Evolutionary conservation across 345 rosid genomes (phyloP), one percentile per base, ranked within the genome.

Genomic region (Melaleuca quinquenervia): DNA sequence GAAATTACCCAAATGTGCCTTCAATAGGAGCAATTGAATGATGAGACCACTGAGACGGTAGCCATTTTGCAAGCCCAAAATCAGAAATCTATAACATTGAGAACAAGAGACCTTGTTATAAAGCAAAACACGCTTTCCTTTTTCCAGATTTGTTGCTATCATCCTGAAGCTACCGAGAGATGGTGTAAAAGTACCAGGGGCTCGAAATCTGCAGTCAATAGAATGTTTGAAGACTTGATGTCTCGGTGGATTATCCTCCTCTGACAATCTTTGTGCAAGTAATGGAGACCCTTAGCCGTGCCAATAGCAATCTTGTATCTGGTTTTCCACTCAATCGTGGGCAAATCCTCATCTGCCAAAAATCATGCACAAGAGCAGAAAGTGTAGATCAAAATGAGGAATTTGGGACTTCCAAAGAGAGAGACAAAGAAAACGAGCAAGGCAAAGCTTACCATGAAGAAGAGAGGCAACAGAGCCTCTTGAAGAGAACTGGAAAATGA

Each of bases 21-120:
- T 97, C 99, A 84, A 97, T 97, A 29, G 98, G 99, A 86, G 94
- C 98, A 86, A 96, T 96, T 54, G 99, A 97, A 90, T 97, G 99
- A 88, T 97, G 99, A 91, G 96, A 91, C 98, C 98, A 97, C 87
- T 96, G 97, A 82, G 99, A 94, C 84, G 99, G 98, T 86, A 97
- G 94, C 99, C 98, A 97, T 88, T 97, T 97, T 85, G 99, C 99
- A 74, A 96, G 91, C 16, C 99, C 98, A 88, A 97, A 97, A 92
- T 97, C 98, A 80, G 99, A 96, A 84, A 97, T 97, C 98, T 96
- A 26, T 41, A 48, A 85, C 54, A 60, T 52, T 11, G 45, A 50
- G n/a, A 36, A 52, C 60, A 52, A 52, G 56, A 26, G 84, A 83
- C 41, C 41, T 18, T 32, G 29, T 83, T 41, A 83, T 62, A 44